These are phyloP conservation scores for button mushroom (Agaricus bisporus) DNA, from an alignment of 768 basidiomycete genomes.

Conservation along the genomic window DNA sequence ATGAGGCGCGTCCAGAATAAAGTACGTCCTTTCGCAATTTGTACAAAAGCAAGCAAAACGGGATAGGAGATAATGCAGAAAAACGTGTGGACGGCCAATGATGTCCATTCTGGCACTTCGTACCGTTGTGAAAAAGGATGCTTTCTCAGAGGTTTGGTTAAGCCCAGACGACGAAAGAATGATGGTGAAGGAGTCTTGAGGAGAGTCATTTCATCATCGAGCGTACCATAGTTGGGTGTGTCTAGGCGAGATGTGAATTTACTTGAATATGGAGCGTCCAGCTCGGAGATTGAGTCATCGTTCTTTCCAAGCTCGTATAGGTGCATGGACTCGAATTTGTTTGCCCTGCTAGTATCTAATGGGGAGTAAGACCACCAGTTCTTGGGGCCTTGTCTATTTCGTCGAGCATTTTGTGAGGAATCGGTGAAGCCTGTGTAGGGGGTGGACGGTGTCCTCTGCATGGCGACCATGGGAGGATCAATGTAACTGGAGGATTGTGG, in stretches of 20 bases:
- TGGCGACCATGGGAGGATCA: too few relatives aligned
- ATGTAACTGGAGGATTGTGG: too few relatives aligned
- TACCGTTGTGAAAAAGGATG: constrained; percentile 15
- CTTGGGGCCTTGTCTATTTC: too few relatives aligned
- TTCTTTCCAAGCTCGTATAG: too few relatives aligned
- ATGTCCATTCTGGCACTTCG: constrained; percentile 28
- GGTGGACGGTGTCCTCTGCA: too few relatives aligned
- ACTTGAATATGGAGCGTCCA: too few relatives aligned
- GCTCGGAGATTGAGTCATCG: too few relatives aligned
- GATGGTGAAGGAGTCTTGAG: constrained; percentile 9
- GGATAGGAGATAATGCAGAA: constrained; percentile 30
- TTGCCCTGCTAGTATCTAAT: too few relatives aligned
- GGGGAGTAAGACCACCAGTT: too few relatives aligned
- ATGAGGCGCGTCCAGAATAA: constrained; percentile 37
- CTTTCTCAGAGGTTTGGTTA: constrained; percentile 9
- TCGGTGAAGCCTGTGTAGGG: too few relatives aligned
- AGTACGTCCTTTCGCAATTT: constrained; percentile 21
- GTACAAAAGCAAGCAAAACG: constrained; percentile 23
- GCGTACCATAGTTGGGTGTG: background rate
- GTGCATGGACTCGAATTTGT: too few relatives aligned
- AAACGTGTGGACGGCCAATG: constrained; percentile 22
- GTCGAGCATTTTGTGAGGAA: too few relatives aligned
- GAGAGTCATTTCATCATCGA: background rate
- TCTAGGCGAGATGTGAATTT: background rate
- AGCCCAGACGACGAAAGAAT: constrained; percentile 1